Evolutionary conservation across 306 rosid genomes (phyloP), one percentile per base, ranked within the genome.

Genomic region (Clitoria ternatea): DNA sequence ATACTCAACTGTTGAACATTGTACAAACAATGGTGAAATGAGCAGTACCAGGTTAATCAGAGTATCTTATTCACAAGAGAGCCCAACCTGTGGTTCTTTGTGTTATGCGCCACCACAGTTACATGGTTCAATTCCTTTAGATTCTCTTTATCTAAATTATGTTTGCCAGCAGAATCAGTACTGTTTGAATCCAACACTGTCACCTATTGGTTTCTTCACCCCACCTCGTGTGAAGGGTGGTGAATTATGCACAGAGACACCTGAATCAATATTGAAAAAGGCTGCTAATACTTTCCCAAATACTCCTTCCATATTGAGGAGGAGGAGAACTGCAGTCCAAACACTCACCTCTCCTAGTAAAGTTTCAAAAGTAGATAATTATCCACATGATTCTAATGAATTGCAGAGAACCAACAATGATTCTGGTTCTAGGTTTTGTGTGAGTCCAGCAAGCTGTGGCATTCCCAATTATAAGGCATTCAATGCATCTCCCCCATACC

Each of bases 401-500:
- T 80, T 55, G 59, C 78, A 62, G 72, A 80, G 53, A 70, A 69
- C 48, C 43, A 73, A 75, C 54, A 65, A 83, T 48, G 69, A 37
- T 67, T 70, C 82, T 65, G 80, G 77, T 19, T 79, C 82, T 56
- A 81, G 70, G 70, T 76, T 81, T 33, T 66, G 57, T 19, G 80
- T 76, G 69, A 87, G 86, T 78, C 92, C 89, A 6, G 70, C 72
- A 54, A 74, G 77, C 77, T 72, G 61, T 76, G 88, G 36, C 71
- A 70, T 74, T 62, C 59, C 85, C 68, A 75, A 80, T 66, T 83
- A 77, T 52, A 90, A 81, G 87, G 84, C 84, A 43, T 86, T 84
- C 77, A 91, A 84, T 73, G 96, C 96, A 63, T 94, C 99, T 84
- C 99, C 99, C 47, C 97, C 97, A 4, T 94, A 94, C 82, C 75